These are phyloP conservation scores for Pythium vanterpoolii DNA, from an alignment of 352 stramenopile genomes.

Conservation along the genomic window DNA sequence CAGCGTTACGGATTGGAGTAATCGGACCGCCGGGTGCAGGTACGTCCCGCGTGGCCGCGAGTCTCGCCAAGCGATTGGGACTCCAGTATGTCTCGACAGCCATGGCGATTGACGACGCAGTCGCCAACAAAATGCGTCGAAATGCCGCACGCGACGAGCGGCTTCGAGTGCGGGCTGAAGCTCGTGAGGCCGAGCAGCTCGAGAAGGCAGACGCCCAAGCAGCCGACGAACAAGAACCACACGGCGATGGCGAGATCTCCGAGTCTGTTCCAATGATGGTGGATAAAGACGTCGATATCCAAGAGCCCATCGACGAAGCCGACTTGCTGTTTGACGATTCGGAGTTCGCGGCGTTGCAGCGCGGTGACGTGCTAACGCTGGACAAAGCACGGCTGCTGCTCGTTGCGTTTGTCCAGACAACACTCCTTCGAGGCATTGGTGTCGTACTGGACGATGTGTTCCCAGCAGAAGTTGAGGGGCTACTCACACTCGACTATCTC, in stretches of 20 bases:
- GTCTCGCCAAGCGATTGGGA: conserved; percentile 37
- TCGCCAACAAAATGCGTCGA: conserved; percentile 25
- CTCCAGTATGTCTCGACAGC: conserved; percentile 50
- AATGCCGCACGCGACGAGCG: background rate
- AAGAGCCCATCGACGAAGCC: conserved; percentile 22
- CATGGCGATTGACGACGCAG: conserved; percentile 37
- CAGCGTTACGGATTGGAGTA: conserved; percentile 47
- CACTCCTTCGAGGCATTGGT: conserved; percentile 47
- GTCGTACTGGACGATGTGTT: conserved; percentile 67
- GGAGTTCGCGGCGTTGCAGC: conserved; percentile 33
- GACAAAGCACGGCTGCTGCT: conserved; percentile 34
- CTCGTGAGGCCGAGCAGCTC: background rate
- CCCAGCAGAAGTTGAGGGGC: conserved; percentile 33
- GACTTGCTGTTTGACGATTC: conserved; percentile 36
- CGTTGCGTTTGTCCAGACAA: conserved; percentile 32
- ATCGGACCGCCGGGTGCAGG: conserved; percentile 51
- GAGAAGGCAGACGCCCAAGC: conserved; percentile 2
- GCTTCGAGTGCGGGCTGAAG: background rate
- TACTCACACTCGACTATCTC: conserved; percentile 47
- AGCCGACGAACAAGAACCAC: background rate
- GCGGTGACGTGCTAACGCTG: conserved; percentile 29
- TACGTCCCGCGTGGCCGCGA: conserved; percentile 50
- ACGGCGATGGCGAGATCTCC: background rate
- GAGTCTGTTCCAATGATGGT: background rate
- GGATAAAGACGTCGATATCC: conserved; percentile 4